Percentiles rank a stretch among this genome's conserved stretches.
Evolutionary conservation across 2,329 filamentous ascomycete genomes (phyloP).

Genomic region (Aureobasidium subglaciale): DNA sequence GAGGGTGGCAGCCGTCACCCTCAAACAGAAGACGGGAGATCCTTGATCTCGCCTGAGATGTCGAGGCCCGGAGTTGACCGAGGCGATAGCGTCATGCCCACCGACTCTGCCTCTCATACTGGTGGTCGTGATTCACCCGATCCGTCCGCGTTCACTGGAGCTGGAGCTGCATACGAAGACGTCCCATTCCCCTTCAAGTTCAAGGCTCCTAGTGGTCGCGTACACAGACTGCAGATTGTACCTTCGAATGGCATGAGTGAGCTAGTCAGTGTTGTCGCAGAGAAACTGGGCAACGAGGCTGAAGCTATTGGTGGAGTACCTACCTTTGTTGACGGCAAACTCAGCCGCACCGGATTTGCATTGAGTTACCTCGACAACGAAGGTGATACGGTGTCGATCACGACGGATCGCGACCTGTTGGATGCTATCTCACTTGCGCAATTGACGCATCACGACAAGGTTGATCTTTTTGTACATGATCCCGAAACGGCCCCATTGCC

Average conservation of each 20-base stretch:
- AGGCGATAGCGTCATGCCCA: constrained; percentile 79
- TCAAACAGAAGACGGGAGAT: constrained; percentile 61
- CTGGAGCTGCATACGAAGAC: constrained; percentile 52
- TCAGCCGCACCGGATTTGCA: constrained; percentile 74
- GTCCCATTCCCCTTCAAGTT: constrained; percentile 96
- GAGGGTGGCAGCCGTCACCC: constrained; percentile 71
- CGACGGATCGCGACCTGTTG: constrained; percentile 84
- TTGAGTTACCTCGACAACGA: constrained; percentile 96
- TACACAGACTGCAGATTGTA: constrained; percentile 82
- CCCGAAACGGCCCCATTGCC: constrained; percentile 80
- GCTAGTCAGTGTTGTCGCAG: constrained; percentile 67
- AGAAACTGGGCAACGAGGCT: constrained; percentile 78
- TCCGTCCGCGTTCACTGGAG: constrained; percentile 56
- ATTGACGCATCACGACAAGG: constrained; percentile 75
- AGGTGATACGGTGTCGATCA: constrained; percentile 93
- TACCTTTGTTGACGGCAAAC: constrained; percentile 67
- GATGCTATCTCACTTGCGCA: constrained; percentile 84
- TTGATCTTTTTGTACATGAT: constrained; percentile 94
- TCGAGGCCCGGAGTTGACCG: constrained; percentile 57
- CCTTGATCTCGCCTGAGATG: constrained; percentile 74
- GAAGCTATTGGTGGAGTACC: constrained; percentile 78
- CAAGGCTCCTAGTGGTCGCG: constrained; percentile 90
- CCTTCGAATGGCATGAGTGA: constrained; percentile 73
- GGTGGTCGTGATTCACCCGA: constrained; percentile 67
- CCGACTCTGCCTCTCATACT: constrained; percentile 89